These are phyloP conservation scores for Monosporascus ibericus DNA, from an alignment of 2,329 filamentous ascomycete species.

Conservation along the genomic window DNA sequence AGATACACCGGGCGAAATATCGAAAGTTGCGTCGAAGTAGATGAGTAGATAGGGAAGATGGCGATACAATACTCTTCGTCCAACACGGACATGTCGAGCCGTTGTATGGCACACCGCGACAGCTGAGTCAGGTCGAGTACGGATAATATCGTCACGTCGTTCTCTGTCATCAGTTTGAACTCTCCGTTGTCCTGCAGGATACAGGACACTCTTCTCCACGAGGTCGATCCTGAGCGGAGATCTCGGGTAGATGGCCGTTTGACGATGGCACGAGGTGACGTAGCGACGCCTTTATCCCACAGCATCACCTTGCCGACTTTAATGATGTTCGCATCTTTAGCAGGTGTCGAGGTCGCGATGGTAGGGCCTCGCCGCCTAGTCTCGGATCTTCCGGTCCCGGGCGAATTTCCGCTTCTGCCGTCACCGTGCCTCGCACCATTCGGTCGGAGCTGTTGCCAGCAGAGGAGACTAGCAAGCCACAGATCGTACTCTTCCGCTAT, in stretches of 20 bases:
- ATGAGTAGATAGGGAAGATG: constrained; percentile 88
- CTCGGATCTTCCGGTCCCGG: constrained; percentile 34
- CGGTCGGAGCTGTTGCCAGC: constrained; percentile 72
- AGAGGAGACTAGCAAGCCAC: constrained; percentile 75
- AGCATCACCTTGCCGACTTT: constrained; percentile 88
- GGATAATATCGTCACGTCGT: constrained; percentile 72
- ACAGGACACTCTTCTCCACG: constrained; percentile 86
- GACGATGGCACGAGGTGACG: constrained; percentile 49
- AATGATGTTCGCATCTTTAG: constrained; percentile 76
- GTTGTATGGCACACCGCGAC: constrained; percentile 83
- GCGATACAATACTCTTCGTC: constrained; percentile 92
- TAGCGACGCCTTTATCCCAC: constrained; percentile 72
- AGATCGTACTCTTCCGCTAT: constrained; percentile 63
- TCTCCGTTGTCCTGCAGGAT: constrained; percentile 93
- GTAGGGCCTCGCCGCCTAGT: constrained; percentile 37
- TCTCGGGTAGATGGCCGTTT: constrained; percentile 53
- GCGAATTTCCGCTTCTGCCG: constrained; percentile 30
- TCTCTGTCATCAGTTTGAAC: constrained; percentile 83
- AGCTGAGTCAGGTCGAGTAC: constrained; percentile 84
- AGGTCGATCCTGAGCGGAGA: constrained; percentile 44
- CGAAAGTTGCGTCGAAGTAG: constrained; percentile 64
- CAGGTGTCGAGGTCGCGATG: constrained; percentile 23
- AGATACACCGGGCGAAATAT: constrained; percentile 86
- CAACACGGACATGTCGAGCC: constrained; percentile 82
- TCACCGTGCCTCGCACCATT: constrained; percentile 48